Evolutionary conservation across 1,284 basidiomycete species (phyloP).

Genomic region (Cutaneotrichosporon sp.): DNA sequence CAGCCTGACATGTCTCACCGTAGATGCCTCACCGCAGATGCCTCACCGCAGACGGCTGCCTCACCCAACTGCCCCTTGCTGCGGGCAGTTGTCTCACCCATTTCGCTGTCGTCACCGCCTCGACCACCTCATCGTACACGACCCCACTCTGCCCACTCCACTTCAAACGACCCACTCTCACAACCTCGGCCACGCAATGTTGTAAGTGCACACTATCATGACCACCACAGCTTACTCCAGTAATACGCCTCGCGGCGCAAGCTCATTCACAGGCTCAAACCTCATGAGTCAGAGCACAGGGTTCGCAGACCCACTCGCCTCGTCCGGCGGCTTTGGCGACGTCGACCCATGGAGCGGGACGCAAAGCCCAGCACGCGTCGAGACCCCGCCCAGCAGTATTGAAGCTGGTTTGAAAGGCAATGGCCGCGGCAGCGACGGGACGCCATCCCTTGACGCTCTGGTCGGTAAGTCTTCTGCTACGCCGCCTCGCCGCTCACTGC

Average conservation of each 20-base stretch:
- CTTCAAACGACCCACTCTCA: background rate
- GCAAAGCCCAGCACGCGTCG: constrained; percentile 57
- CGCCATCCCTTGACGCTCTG: constrained; percentile 22
- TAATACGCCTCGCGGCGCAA: constrained; percentile 34
- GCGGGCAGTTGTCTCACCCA: background rate
- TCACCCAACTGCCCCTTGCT: no score
- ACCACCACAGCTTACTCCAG: constrained; percentile 1
- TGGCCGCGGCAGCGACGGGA: background rate
- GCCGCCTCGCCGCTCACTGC: constrained; percentile 47
- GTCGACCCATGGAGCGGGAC: constrained; percentile 82
- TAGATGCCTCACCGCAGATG: no score
- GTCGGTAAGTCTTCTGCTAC: constrained; percentile 27
- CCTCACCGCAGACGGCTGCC: no score
- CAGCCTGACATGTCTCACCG: no score
- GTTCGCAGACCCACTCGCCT: constrained; percentile 36
- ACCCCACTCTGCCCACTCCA: background rate
- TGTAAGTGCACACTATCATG: constrained; percentile 14
- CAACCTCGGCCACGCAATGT: no score
- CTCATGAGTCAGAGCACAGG: constrained; percentile 6
- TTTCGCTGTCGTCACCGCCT: constrained; percentile 2
- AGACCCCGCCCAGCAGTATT: constrained; percentile 14
- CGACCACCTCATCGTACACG: background rate
- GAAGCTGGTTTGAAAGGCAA: background rate
- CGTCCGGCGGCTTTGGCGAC: constrained; percentile 52
- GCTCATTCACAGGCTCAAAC: constrained; percentile 11